Base-by-base conservation (phyloP, 345 rosid genomes). In the Sapria himalayana region DNA sequence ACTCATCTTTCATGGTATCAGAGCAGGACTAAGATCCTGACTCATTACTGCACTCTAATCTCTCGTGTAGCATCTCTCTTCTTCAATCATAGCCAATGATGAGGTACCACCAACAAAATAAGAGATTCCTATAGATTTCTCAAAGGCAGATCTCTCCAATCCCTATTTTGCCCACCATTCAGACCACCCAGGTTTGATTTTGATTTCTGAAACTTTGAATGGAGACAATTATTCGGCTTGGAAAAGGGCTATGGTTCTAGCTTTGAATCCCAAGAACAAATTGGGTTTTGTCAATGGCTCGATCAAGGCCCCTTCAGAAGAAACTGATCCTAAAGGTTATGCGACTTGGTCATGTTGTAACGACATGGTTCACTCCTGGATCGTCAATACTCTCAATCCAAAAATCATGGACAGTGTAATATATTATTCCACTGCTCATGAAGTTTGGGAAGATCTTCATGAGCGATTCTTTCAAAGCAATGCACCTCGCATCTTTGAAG, bases 391-490 rank as follows among this genome's bases (percentile, higher is more conserved):
- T 7, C n/a, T 46, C 4, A n/a, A 8, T 9, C 8, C 31, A 22
- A 15, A 10, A 10, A 15, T 23, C 3, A 14, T 7, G 3, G 18
- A 33, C 10, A 33, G 49, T 33, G 32, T 46, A 13, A 24, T 33
- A 8, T 33, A 46, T 35, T 7, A 15, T 5, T 15, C 34, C 7
- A 47, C 14, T 3, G 15, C 41, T 7, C 15, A 5, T 15, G 41
- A 15, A 4, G 18, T 33, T 6, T 35, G 32, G 41, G 5, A 9
- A 13, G 40, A 46, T 22, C n/a, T 46, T 9, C 4, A 35, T 10
- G 33, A 46, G 16, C 10, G 33, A 4, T 47, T 23, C 11, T 35
- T 42, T 5, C 42, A 47, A 47, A 17, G 42, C 4, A 47, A 47
- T 6, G 33, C 12, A 12, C 42, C 42, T 3, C 1, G 15, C 2